These are phyloP conservation scores for Ochetophila trinervis DNA, from an alignment of 306 rosid genomes.

Conservation along the genomic window DNA sequence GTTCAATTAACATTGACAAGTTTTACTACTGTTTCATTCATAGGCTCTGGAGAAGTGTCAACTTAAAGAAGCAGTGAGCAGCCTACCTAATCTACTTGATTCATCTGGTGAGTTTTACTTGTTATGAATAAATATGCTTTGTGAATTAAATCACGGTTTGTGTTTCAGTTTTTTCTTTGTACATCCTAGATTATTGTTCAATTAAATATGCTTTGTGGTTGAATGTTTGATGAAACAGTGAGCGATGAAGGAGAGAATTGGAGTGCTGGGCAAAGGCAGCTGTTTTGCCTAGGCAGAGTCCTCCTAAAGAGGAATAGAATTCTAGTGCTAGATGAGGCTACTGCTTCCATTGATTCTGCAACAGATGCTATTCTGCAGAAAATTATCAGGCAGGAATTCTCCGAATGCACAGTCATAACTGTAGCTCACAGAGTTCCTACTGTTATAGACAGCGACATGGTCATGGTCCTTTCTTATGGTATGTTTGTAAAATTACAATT, in stretches of 20 bases:
- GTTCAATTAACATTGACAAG: not conserved
- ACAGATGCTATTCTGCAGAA: conserved; percentile 59
- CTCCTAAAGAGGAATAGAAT: conserved; percentile 62
- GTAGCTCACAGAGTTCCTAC: conserved; percentile 82
- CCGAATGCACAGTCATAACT: conserved; percentile 63
- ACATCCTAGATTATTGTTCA: too few species aligned
- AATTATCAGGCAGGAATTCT: conserved; percentile 65
- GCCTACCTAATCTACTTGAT: conserved; percentile 58
- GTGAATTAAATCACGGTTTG: not conserved
- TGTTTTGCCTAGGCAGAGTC: conserved; percentile 72
- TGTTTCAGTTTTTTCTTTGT: not conserved
- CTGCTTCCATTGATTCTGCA: conserved; percentile 73
- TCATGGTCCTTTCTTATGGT: conserved; percentile 75
- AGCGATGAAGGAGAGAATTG: conserved; percentile 74
- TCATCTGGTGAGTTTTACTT: conserved; percentile 50
- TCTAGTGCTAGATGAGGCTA: conserved; percentile 81
- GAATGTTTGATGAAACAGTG: conserved; percentile 32
- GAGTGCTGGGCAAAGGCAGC: conserved; percentile 68
- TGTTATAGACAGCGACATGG: conserved; percentile 68
- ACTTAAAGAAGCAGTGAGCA: conserved; percentile 53
- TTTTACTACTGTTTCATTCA: conserved; percentile 1
- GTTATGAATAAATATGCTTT: not conserved
- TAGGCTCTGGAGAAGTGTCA: conserved; percentile 77
- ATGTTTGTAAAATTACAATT: conserved; percentile 1
- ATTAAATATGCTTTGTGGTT: not conserved